Conservation (phyloP, 345 rosid species). For the Heritiera fomes region DNA sequence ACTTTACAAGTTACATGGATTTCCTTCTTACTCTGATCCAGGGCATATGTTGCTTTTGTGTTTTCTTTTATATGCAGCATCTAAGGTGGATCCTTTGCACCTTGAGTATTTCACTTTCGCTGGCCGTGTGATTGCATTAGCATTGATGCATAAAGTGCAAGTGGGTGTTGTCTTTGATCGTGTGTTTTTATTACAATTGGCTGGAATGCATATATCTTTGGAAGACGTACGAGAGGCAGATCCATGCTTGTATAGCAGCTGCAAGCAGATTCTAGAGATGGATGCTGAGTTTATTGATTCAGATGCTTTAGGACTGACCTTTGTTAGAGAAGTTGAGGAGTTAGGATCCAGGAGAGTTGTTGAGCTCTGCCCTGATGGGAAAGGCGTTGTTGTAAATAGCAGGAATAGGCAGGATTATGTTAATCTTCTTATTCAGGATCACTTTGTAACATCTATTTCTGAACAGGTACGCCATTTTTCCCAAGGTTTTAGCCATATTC, state of each 20-base stretch:
- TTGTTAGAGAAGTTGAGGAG: slow-evolving; percentile 80
- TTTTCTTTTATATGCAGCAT: slow-evolving; percentile 58
- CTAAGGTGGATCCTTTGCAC: slow-evolving; percentile 86
- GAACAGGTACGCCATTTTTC: slow-evolving; percentile 68
- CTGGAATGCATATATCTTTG: slow-evolving; percentile 53
- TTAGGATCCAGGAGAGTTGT: slow-evolving; percentile 63
- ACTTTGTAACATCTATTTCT: slow-evolving; percentile 64
- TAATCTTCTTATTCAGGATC: slow-evolving; percentile 57
- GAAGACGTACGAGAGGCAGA: slow-evolving; percentile 89
- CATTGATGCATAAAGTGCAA: slow-evolving; percentile 92
- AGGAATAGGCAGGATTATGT: slow-evolving; percentile 72
- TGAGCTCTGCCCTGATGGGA: slow-evolving; percentile 70
- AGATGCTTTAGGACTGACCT: slow-evolving; percentile 75
- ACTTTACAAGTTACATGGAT: not conserved
- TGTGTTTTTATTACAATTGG: slow-evolving; percentile 77
- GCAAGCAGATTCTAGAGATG: slow-evolving; percentile 90
- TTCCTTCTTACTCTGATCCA: slow-evolving; percentile 1
- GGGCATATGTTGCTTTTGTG: not conserved
- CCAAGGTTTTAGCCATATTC: slow-evolving; percentile 69
- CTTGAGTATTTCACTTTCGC: slow-evolving; percentile 77
- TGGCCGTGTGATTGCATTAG: slow-evolving; percentile 87
- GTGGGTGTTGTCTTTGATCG: slow-evolving; percentile 86
- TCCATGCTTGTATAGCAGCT: slow-evolving; percentile 71
- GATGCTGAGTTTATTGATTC: slow-evolving; percentile 80
- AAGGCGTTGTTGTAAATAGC: slow-evolving; percentile 65